Percentiles rank a stretch among this genome's conserved stretches.
phyloP scores from a whole-genome alignment of 202 grass and related monocot species.

The Brachypodium distachyon region DNA sequence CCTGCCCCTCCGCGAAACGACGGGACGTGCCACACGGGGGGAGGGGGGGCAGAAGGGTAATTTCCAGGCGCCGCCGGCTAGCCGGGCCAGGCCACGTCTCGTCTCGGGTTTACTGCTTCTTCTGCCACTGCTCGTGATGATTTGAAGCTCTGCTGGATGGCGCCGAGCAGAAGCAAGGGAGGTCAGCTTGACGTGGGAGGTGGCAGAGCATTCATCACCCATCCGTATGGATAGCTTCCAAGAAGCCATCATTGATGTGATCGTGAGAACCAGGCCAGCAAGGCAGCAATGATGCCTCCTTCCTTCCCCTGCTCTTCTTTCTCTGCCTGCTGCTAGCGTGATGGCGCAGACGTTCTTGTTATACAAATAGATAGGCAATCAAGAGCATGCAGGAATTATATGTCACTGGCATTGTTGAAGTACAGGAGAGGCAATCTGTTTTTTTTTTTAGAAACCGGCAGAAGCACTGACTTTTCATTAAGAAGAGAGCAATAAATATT shows the following conservation, averaged over 20 bases:
- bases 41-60: conserved; percentile 13
- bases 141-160: neutral
- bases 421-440: neutral
- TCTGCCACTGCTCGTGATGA: neutral
- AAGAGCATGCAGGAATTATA: too few species aligned
- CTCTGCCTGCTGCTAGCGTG: too few species aligned
- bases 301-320: too few species aligned
- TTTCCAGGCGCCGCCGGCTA: conserved; percentile 9
- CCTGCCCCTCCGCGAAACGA: conserved; percentile 1
- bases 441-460: too few species aligned
- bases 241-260: conserved; percentile 2
- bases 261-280: neutral
- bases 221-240: neutral
- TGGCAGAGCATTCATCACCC: neutral
- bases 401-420: neutral
- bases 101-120: neutral
- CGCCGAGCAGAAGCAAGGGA: conserved; percentile 11
- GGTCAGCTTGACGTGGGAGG: conserved; percentile 43
- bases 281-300: neutral
- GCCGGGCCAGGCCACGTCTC: conserved; percentile 11
- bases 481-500: too few species aligned
- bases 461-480: too few species aligned
- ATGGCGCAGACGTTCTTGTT: too few species aligned
- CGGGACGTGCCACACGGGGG: neutral
- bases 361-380: too few species aligned